phyloP scores from a whole-genome alignment of 2,329 filamentous ascomycete genomes.

The Alternaria longipes region DNA sequence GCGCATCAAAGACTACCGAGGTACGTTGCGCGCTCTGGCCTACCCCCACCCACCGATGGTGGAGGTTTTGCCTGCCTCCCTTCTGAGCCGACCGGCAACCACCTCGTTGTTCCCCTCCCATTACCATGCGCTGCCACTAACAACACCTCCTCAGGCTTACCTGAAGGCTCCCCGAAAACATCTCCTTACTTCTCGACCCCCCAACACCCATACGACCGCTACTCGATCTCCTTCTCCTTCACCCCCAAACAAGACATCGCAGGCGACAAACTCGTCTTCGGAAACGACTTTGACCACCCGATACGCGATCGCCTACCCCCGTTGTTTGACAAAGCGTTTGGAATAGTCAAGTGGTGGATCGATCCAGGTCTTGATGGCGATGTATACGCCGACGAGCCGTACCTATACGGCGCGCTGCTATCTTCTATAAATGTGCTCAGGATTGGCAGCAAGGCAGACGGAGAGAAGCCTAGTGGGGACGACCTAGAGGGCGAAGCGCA shows the following conservation, averaged over 20 bases:
- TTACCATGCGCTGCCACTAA: neutral
- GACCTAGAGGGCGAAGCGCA: slow-evolving; percentile 47
- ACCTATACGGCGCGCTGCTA: slow-evolving; percentile 83
- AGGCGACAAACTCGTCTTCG: slow-evolving; percentile 82
- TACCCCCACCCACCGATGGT: no score
- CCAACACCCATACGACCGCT: slow-evolving; percentile 78
- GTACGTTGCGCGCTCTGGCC: slow-evolving; percentile 25
- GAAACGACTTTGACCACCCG: slow-evolving; percentile 93
- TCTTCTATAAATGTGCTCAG: slow-evolving; percentile 81
- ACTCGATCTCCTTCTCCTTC: slow-evolving; percentile 83
- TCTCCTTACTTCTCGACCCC: slow-evolving; percentile 80
- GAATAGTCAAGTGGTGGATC: slow-evolving; percentile 87
- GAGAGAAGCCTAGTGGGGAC: slow-evolving; percentile 43
- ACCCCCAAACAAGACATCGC: slow-evolving; percentile 73
- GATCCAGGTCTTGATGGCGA: slow-evolving; percentile 93
- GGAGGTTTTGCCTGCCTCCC: neutral
- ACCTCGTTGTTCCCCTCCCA: neutral
- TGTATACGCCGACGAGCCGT: slow-evolving; percentile 84
- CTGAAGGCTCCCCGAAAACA: slow-evolving; percentile 71
- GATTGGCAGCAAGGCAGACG: slow-evolving; percentile 61
- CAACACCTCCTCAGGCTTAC: slow-evolving; percentile 69
- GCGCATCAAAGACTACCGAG: slow-evolving; percentile 72
- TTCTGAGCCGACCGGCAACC: neutral
- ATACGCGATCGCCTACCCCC: slow-evolving; percentile 87
- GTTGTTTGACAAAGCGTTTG: slow-evolving; percentile 84